These are phyloP conservation scores for Leucoagaricus sp. DNA, from an alignment of 1,284 basidiomycete species.

Conservation along the genomic window DNA sequence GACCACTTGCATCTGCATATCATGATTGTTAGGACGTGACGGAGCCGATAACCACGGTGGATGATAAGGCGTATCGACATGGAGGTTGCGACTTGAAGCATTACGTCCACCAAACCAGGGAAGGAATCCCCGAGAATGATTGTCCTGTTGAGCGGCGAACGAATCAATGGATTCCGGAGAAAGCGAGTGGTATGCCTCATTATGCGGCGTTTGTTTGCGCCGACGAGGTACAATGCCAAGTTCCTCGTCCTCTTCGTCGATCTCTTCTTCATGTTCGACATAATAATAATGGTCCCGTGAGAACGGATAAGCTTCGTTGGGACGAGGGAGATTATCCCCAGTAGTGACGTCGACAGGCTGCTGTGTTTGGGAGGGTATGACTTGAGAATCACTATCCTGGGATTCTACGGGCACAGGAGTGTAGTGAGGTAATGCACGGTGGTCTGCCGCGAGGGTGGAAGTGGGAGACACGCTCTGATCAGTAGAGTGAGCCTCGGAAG, in stretches of 20 bases:
- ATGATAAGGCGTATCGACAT: constrained; percentile 44
- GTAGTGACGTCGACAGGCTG: not conserved
- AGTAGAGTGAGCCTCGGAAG: not conserved
- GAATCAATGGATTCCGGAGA: constrained; percentile 60
- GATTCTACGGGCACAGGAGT: not conserved
- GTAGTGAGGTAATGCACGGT: not conserved
- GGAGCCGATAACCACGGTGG: constrained; percentile 73
- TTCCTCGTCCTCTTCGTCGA: constrained; percentile 12
- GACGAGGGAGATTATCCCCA: not conserved
- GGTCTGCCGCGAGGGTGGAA: not conserved
- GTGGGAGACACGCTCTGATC: not conserved
- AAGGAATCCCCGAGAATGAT: constrained; percentile 17
- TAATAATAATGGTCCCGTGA: constrained; percentile 14
- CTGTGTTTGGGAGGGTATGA: not conserved
- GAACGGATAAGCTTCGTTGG: not conserved
- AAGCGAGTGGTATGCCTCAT: constrained; percentile 72
- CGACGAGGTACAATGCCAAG: constrained; percentile 26
- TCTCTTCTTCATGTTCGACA: constrained; percentile 38
- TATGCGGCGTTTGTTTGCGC: constrained; percentile 63
- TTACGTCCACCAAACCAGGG: constrained; percentile 26
- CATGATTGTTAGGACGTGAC: constrained; percentile 49
- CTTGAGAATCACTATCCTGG: not conserved
- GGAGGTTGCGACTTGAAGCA: constrained; percentile 17
- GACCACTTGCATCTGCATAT: constrained; percentile 68
- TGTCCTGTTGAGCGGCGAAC: constrained; percentile 38